These are phyloP conservation scores for Podospora fimiseda DNA, from an alignment of 495 filamentous ascomycete genomes.

Conservation along the genomic window DNA sequence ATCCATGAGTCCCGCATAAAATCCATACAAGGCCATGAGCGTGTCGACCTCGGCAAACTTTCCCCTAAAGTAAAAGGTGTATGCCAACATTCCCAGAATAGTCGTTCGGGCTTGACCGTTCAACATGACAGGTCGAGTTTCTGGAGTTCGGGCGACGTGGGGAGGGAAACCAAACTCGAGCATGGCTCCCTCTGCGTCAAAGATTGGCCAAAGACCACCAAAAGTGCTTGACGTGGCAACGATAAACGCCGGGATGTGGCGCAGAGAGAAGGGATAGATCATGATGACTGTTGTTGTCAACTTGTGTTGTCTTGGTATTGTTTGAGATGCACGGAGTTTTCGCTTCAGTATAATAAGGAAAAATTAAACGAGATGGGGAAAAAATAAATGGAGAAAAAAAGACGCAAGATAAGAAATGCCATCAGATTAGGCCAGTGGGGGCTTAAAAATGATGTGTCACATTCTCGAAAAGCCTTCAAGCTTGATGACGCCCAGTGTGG, in stretches of 20 bases:
- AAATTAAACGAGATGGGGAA: neutral
- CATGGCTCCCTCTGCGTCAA: conserved; percentile 25
- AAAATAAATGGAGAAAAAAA: too few relatives aligned
- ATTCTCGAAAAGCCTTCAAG: too few relatives aligned
- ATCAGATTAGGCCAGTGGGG: too few relatives aligned
- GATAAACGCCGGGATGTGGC: conserved; percentile 28
- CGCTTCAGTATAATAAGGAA: neutral
- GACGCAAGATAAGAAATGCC: too few relatives aligned
- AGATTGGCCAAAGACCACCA: conserved; percentile 27
- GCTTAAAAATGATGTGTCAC: too few relatives aligned
- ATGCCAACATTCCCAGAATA: conserved; percentile 23
- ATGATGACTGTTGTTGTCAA: neutral
- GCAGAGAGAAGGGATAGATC: conserved; percentile 8
- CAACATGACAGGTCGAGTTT: conserved; percentile 24
- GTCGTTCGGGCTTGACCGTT: conserved; percentile 24
- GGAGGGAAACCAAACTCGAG: conserved; percentile 30
- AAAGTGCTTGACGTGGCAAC: conserved; percentile 24
- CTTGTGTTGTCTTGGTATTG: too few relatives aligned
- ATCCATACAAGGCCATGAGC: conserved; percentile 24
- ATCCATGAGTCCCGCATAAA: conserved; percentile 25
- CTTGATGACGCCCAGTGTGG: too few relatives aligned
- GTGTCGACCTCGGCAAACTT: conserved; percentile 26
- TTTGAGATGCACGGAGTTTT: too few relatives aligned
- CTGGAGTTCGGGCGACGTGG: conserved; percentile 21
- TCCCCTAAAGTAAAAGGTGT: conserved; percentile 22